These are phyloP conservation scores for Pichia sp. DNA, from an alignment of 1,139 yeast genomes.

Conservation along the genomic window DNA sequence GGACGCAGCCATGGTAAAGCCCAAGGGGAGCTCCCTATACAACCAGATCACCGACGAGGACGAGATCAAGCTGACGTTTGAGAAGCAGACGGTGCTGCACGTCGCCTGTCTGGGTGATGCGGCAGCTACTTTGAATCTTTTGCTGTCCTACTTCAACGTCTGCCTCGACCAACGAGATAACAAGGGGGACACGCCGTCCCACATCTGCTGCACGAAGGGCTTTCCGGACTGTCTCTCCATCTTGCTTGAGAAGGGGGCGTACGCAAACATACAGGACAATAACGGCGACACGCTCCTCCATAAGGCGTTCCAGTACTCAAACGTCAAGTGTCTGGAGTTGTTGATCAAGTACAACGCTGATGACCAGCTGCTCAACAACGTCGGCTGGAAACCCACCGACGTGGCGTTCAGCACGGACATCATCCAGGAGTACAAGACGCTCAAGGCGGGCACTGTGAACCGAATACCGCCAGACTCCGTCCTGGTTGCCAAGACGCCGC, in stretches of 20 bases:
- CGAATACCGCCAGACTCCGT: not conserved
- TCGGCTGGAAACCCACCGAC: slow-evolving; percentile 70
- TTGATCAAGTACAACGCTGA: slow-evolving; percentile 52
- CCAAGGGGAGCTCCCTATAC: slow-evolving; percentile 15
- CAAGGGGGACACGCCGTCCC: slow-evolving; percentile 63
- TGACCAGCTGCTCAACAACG: slow-evolving; percentile 47
- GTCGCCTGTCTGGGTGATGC: slow-evolving; percentile 54
- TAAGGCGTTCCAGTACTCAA: slow-evolving; percentile 74
- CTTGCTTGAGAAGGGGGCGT: slow-evolving; percentile 78
- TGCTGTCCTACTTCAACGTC: slow-evolving; percentile 68
- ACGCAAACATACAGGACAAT: slow-evolving; percentile 54
- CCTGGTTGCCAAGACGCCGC: slow-evolving; percentile 7
- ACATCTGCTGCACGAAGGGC: slow-evolving; percentile 65
- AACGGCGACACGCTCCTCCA: slow-evolving; percentile 78
- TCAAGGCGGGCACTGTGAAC: slow-evolving; percentile 12
- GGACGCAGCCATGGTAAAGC: slow-evolving; percentile 6
- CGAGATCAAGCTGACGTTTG: slow-evolving; percentile 49
- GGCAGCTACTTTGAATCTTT: slow-evolving; percentile 74
- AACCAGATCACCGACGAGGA: slow-evolving; percentile 32
- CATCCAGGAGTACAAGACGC: slow-evolving; percentile 33
- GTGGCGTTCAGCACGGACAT: slow-evolving; percentile 50
- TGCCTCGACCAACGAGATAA: slow-evolving; percentile 61
- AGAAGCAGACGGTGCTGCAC: slow-evolving; percentile 72
- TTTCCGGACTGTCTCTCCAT: slow-evolving; percentile 67
- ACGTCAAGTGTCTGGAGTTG: slow-evolving; percentile 57